Evolutionary conservation across 2,329 filamentous ascomycete genomes (phyloP).

Genomic region (Arachnomyces sp.): DNA sequence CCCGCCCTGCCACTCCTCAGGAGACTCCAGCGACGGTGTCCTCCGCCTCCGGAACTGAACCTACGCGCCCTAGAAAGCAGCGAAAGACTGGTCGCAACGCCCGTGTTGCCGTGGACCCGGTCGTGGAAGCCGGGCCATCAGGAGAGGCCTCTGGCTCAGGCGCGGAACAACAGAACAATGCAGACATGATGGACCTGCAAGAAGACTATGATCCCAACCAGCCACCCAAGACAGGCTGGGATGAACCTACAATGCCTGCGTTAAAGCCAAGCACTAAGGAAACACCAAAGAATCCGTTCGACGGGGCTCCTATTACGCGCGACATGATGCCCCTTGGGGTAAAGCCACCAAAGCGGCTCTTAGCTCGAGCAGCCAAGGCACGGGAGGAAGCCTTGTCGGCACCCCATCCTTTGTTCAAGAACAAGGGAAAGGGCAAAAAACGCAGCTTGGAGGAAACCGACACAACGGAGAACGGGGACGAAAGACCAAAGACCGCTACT

Average conservation of each 20-base stretch:
- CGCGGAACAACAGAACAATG: slow-evolving; percentile 2
- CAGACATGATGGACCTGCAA: slow-evolving; percentile 6
- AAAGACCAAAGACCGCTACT: slow-evolving; percentile 14
- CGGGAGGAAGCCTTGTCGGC: slow-evolving; percentile 19
- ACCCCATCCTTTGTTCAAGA: not conserved
- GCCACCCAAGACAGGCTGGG: slow-evolving; percentile 37
- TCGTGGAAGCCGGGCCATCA: slow-evolving; percentile 10
- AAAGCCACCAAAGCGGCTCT: slow-evolving; percentile 50
- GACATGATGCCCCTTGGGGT: slow-evolving; percentile 77
- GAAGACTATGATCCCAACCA: not conserved
- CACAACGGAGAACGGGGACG: slow-evolving; percentile 11
- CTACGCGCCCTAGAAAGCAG: slow-evolving; percentile 24
- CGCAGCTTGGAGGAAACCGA: slow-evolving; percentile 2
- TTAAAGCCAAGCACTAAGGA: slow-evolving; percentile 68
- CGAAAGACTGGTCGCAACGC: slow-evolving; percentile 24
- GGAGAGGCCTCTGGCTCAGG: slow-evolving; percentile 2
- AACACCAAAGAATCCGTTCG: slow-evolving; percentile 53
- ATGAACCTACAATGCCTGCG: slow-evolving; percentile 49
- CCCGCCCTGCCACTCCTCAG: slow-evolving; percentile 26
- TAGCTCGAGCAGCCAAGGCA: no score
- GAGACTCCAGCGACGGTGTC: slow-evolving; percentile 15
- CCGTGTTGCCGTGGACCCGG: slow-evolving; percentile 18
- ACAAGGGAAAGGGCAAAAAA: not conserved
- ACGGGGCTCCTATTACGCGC: slow-evolving; percentile 69
- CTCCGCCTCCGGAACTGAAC: slow-evolving; percentile 20